Evolutionary conservation across 768 basidiomycete genomes (phyloP), one percentile per base, ranked within the genome.

Genomic region (Leccinellum rugosiceps): DNA sequence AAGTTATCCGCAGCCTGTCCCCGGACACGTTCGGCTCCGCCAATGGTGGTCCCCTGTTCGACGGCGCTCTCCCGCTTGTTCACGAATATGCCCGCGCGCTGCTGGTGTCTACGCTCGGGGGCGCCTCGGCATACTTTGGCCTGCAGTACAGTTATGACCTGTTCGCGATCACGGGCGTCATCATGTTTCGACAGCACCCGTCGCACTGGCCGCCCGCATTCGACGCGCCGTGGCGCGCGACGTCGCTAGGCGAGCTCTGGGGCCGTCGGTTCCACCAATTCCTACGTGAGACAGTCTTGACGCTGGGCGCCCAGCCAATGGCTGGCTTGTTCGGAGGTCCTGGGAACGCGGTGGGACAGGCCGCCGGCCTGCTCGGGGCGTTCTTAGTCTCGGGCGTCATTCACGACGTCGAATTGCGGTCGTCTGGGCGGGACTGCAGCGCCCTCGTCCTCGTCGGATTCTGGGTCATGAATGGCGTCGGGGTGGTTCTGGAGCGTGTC

Each of bases 151-250:
- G 62, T 9, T 80, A 85, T 58, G 64, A 78, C 49, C 4, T 78
- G 14, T 15, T 67, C 23, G 74, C 81, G 6, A 54, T 87, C 50
- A 51, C 82, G 41, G 77, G 74, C 17, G 65, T 86, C 35, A 50
- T 74, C 50, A 15, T 84, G 31, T 75, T 86, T 26, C 63, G 66
- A 4, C 83, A 86, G 59, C 63, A 68, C 31, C 78, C 80, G 0
- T 72, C 72, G 4, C 76, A 83, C 51, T 88, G 86, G 83, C 87
- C 86, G 0, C 86, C 84, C 1, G 55, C 83, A 5, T 88, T 87
- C 69, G 69, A 80, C 53, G 44, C 72, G 6, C 88, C 87, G 3
- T 88, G 82, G 80, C 47, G 64, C 25, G 68, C 83, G 11, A 81
- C 81, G 3, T 87, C 85, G 7, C 64, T 89, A 48, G 72, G 75